Conservation (phyloP, 169 alveolate species). For the Plasmodium malariae region DNA sequence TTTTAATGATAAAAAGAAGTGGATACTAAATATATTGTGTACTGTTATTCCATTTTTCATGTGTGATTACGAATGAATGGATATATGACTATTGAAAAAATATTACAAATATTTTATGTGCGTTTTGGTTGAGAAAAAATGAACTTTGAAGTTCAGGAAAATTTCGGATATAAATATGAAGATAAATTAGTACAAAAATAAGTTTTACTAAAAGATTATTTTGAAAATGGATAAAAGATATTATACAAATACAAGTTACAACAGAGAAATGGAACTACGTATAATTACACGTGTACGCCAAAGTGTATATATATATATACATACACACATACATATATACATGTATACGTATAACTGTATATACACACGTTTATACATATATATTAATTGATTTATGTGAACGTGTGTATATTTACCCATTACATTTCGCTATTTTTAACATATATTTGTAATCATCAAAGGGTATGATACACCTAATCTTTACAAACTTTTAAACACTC, state of each 20-base stretch:
- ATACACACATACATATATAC: neutral
- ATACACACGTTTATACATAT: no score
- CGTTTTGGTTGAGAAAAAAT: conserved; percentile 74
- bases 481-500: no score
- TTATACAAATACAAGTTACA: conserved; percentile 52
- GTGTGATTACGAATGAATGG: conserved; percentile 76
- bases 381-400: no score
- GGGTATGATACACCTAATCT: no score
- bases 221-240: conserved; percentile 55
- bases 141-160: conserved; percentile 70
- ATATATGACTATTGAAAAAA: conserved; percentile 69
- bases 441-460: no score
- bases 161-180: conserved; percentile 69
- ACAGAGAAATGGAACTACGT: no score
- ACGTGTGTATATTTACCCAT: no score
- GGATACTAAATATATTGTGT: conserved; percentile 45
- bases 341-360: neutral
- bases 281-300: no score
- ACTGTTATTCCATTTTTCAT: conserved; percentile 66
- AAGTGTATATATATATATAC: conserved; percentile 1
- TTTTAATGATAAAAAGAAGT: conserved; percentile 63
- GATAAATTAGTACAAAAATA: conserved; percentile 63
- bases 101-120: conserved; percentile 63
- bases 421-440: no score
- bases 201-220: conserved; percentile 40